Evolutionary conservation across 257 asterid genomes (phyloP), one percentile per base, ranked within the genome.

Genomic region (Jacaranda mimosifolia): DNA sequence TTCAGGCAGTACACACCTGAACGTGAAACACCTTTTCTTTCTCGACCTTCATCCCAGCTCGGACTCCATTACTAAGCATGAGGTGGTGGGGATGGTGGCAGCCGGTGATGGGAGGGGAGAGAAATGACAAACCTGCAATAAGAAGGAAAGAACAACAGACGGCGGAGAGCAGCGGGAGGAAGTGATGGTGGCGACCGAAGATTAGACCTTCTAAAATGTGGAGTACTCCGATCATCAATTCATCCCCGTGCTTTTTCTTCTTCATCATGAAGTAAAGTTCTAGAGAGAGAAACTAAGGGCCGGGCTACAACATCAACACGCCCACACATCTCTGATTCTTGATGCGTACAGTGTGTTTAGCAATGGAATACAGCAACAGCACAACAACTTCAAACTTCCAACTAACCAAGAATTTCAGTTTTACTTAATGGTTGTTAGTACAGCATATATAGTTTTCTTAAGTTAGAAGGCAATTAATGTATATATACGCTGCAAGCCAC

Each of bases 121-220:
- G 74, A 63, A 68, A 82, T 4, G 85, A 87, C 60, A 85, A 1
- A 36, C 81, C 42, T 35, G 85, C 83, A 38, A 80, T 70, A 6
- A 80, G 43, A 14, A 87, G 81, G 59, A 80, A 43, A 19, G 62
- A 73, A 8, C 43, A 85, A 9, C 76, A 60, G 72, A 73, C n/a
- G 51, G 86, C 80, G 8, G 87, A 75, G 19, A 73, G 18, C 1
- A 81, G 77, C 6, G 84, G 84, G 51, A 79, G 63, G 39, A 80
- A 32, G 49, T 63, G 80, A 53, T 63, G 76, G 74, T 73, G 83
- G 64, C 75, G 84, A 48, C 78, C 69, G 67, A 63, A 39, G 18
- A 80, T 13, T 13, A 79, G 8, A 15, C 59, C 46, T 7, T 72
- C 74, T 49, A 78, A 3, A 39, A 82, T 49, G 40, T 69, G 70